Base-by-base conservation (phyloP, 2,329 filamentous ascomycete species). In the Arachnomyces sp. region DNA sequence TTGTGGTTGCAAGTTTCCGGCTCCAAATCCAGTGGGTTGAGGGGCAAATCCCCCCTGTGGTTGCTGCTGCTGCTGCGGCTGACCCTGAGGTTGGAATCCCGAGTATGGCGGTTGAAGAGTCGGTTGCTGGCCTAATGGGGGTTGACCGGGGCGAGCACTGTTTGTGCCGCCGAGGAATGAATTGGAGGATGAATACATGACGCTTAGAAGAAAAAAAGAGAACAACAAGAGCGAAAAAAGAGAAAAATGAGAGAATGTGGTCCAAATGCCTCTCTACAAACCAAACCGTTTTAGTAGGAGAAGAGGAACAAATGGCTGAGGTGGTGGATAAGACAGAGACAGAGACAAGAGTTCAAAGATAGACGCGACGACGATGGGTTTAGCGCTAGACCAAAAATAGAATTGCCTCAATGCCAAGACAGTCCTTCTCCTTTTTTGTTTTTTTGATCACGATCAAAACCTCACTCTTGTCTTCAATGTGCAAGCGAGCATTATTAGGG, bases 161-260 rank as follows among this genome's bases (percentile, higher is more conserved):
- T 82, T 86, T 63, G 75, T 77, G 68, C 81, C 84, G 65, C 87
- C 87, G 56, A 94, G 69, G 65, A 82, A 95, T 49, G 85, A 82
- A 71, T 85, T 93, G 51, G 86, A 85, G 62, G 83, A 86, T 51
- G 87, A 92, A 70, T 86, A 96, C 90, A 95, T 95, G 66, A 61
- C 51, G 45, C 44, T 49, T 41, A 37, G 36, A 41, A 45, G 44
- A 45, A 43, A 40, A n/a, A n/a, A n/a, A n/a, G n/a, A n/a, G n/a
- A n/a, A n/a, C n/a, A n/a, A 50, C 39, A 51, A 49, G 45, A 15
- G 50, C 39, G 42, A 45, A 47, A 44, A 43, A 50, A 49, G 52
- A 49, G 44, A 52, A 53, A 46, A 49, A 34, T 49, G 16, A 44
- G 30, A 46, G 34, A 32, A n/a, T n/a, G n/a, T n/a, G 43, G 50